Evolutionary conservation across 257 asterid species (phyloP).

Genomic region (Solanum dulcamara): DNA sequence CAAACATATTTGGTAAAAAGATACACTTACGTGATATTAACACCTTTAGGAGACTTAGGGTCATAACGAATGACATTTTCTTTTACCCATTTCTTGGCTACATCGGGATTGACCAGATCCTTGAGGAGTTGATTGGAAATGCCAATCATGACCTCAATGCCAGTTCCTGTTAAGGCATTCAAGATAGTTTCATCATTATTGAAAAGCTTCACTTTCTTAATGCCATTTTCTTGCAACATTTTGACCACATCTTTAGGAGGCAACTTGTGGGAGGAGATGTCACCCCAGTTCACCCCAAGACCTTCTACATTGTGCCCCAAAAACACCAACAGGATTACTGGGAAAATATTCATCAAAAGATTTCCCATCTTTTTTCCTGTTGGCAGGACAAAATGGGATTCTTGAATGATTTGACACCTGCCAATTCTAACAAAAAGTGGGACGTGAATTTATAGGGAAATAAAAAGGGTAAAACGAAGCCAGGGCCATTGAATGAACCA

Average conservation of each 20-base stretch:
- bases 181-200: constrained; percentile 11
- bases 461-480: too few relatives aligned
- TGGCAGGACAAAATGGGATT: too few relatives aligned
- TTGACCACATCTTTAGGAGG: constrained; percentile 20
- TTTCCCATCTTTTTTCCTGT: neutral
- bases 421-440: too few relatives aligned
- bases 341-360: neutral
- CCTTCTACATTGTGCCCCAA: constrained; percentile 5
- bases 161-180: constrained; percentile 31
- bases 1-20: neutral
- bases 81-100: constrained; percentile 20
- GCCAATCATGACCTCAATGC: constrained; percentile 28
- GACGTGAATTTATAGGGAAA: too few relatives aligned
- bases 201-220: constrained; percentile 22
- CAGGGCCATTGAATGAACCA: too few relatives aligned
- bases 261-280: constrained; percentile 11
- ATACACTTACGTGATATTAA: constrained; percentile 26
- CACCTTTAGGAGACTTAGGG: constrained; percentile 6
- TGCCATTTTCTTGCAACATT: constrained; percentile 21
- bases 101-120: neutral
- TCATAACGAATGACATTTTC: constrained; percentile 20
- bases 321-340: neutral
- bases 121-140: constrained; percentile 12
- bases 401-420: too few relatives aligned
- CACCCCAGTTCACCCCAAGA: constrained; percentile 27